phyloP scores from a whole-genome alignment of 1,284 basidiomycete genomes.

The Sanguinoderma infundibulare region DNA sequence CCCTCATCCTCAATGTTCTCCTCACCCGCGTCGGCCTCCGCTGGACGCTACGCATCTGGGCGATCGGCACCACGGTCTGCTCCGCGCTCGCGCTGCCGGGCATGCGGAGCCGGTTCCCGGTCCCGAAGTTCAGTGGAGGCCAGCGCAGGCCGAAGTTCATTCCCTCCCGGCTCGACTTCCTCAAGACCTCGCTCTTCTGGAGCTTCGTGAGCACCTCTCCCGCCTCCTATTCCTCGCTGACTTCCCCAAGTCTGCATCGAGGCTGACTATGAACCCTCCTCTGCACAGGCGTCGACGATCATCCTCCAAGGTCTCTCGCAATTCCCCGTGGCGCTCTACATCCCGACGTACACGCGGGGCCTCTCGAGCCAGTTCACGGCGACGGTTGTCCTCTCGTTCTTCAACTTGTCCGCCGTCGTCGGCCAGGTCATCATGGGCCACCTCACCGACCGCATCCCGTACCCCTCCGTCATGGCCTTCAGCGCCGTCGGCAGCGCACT shows the following conservation, averaged over 20 bases:
- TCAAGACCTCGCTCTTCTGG: conserved; percentile 30
- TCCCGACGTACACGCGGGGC: conserved; percentile 29
- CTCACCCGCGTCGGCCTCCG: conserved; percentile 29
- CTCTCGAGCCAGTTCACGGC: conserved; percentile 29
- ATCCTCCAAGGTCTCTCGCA: conserved; percentile 33
- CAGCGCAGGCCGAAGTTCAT: conserved; percentile 28
- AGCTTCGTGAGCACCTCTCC: conserved; percentile 25
- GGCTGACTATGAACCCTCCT: not conserved
- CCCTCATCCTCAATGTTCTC: conserved; percentile 30
- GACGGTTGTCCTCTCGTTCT: conserved; percentile 30
- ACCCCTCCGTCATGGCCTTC: conserved; percentile 30
- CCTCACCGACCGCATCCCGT: conserved; percentile 31
- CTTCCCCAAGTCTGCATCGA: not conserved
- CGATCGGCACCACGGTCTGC: conserved; percentile 21
- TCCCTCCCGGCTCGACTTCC: conserved; percentile 30
- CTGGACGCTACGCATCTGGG: conserved; percentile 34
- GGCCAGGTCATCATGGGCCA: conserved; percentile 33
- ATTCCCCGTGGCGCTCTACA: conserved; percentile 36
- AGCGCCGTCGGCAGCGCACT: conserved; percentile 30
- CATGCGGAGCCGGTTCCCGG: conserved; percentile 30
- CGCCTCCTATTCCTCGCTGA: no score
- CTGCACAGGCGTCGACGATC: conserved; percentile 20
- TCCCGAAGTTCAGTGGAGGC: conserved; percentile 23
- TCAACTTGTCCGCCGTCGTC: conserved; percentile 32
- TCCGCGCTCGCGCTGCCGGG: conserved; percentile 27